A percentile compares a stretch with the other conserved stretches of the same genome.
Conservation (phyloP, 2,329 filamentous ascomycete genomes). For the Fusarium azukiicola region DNA sequence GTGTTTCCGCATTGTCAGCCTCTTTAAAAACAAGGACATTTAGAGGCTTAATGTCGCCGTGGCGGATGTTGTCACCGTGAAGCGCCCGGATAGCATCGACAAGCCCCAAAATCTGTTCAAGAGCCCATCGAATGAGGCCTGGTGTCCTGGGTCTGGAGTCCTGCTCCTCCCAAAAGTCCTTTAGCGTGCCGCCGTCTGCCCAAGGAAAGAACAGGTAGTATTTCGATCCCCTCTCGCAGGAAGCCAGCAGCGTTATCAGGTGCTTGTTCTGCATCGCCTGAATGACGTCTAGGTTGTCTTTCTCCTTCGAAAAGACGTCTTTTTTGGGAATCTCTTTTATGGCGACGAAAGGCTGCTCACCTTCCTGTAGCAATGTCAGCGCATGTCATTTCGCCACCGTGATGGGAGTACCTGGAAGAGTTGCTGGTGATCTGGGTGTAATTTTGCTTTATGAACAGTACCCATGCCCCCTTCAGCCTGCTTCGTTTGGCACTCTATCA, state of each 20-base stretch:
- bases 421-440: slow-evolving; percentile 27
- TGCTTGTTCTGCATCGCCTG: slow-evolving; percentile 31
- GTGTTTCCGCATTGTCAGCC: not conserved
- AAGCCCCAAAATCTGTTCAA: slow-evolving; percentile 42
- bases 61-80: slow-evolving; percentile 31
- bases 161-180: slow-evolving; percentile 32
- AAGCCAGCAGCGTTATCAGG: slow-evolving; percentile 33
- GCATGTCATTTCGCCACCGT: not conserved
- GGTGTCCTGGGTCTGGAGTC: not conserved
- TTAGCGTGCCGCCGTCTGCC: slow-evolving; percentile 42
- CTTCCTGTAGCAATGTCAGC: not conserved
- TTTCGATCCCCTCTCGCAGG: slow-evolving; percentile 22
- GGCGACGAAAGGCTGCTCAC: slow-evolving; percentile 11
- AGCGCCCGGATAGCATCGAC: slow-evolving; percentile 30
- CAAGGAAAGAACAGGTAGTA: slow-evolving; percentile 46
- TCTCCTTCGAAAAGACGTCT: slow-evolving; percentile 29
- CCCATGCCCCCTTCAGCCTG: not conserved
- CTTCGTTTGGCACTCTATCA: not conserved
- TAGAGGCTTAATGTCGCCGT: slow-evolving; percentile 47
- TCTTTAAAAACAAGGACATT: slow-evolving; percentile 44
- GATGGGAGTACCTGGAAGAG: slow-evolving; percentile 14
- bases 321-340: slow-evolving; percentile 30
- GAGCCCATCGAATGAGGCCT: slow-evolving; percentile 27
- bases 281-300: slow-evolving; percentile 18
- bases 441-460: slow-evolving; percentile 25